Evolutionary conservation across 1,284 basidiomycete genomes (phyloP).

Genomic region (Phlebopus sp.): DNA sequence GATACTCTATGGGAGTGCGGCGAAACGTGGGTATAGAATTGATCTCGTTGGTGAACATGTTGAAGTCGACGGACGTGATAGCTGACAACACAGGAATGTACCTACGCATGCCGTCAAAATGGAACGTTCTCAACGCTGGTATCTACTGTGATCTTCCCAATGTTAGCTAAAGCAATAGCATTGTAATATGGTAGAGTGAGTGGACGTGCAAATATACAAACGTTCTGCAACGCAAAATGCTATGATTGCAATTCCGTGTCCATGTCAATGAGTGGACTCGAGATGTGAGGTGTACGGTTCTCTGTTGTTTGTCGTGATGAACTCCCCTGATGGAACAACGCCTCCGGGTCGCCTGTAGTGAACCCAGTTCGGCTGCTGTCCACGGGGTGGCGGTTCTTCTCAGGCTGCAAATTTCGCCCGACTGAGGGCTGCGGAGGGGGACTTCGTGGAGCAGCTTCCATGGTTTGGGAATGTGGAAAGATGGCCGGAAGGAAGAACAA

Average conservation of each 20-base stretch:
- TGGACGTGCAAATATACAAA: constrained; percentile 14
- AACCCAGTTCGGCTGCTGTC: constrained; percentile 24
- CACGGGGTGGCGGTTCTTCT: constrained; percentile 32
- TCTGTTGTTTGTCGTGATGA: constrained; percentile 26
- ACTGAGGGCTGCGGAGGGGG: constrained; percentile 30
- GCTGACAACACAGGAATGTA: constrained; percentile 4
- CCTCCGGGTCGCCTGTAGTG: constrained; percentile 24
- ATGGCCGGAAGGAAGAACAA: constrained; percentile 83
- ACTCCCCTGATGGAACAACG: constrained; percentile 27
- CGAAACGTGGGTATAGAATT: neutral
- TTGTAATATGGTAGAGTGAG: constrained; percentile 27
- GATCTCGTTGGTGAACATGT: too few relatives aligned
- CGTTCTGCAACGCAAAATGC: constrained; percentile 7
- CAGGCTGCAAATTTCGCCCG: constrained; percentile 30
- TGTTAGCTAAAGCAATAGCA: constrained; percentile 35
- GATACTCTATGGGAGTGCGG: neutral
- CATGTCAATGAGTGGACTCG: constrained; percentile 32
- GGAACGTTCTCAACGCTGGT: constrained; percentile 4
- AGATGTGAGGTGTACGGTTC: constrained; percentile 23
- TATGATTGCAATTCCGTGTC: constrained; percentile 26
- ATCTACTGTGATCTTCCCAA: constrained; percentile 12
- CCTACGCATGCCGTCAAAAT: neutral
- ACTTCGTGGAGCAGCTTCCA: constrained; percentile 40
- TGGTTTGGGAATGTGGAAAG: constrained; percentile 53
- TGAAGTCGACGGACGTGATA: neutral